Percentiles rank a stretch among this genome's conserved stretches.
phyloP scores from a whole-genome alignment of 805 yeast genomes.

The Ogataea dorogensis region DNA sequence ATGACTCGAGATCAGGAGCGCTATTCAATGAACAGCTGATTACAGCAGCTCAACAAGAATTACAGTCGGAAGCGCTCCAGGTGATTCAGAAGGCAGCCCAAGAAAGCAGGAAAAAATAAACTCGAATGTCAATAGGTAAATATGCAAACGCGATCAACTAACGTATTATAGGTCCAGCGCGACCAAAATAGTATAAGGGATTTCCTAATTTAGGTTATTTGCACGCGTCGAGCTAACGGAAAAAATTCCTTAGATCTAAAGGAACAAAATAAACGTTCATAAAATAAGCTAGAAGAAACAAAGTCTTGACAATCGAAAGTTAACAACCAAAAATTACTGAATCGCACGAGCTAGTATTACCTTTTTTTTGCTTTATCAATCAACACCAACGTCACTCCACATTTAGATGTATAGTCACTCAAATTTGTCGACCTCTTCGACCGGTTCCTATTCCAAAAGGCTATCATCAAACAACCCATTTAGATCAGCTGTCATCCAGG shows the following conservation, averaged over 20 bases:
- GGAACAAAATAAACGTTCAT: no score
- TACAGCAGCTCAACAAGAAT: constrained; percentile 36
- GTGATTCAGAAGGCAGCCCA: constrained; percentile 31
- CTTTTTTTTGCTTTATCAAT: background rate
- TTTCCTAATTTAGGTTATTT: constrained; percentile 8
- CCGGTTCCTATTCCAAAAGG: constrained; percentile 41
- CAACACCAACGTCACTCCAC: background rate
- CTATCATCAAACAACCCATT: constrained; percentile 74
- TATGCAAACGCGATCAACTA: no score
- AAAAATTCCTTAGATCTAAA: no score
- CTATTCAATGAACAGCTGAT: constrained; percentile 30
- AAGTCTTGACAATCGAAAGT: no score
- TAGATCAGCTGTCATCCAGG: constrained; percentile 44
- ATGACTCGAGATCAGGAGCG: constrained; percentile 31
- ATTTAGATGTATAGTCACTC: constrained; percentile 32
- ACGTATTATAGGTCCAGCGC: background rate
- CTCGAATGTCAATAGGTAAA: background rate
- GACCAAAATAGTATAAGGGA: background rate
- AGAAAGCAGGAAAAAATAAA: constrained; percentile 14
- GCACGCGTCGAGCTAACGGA: constrained; percentile 7
- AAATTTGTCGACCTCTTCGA: constrained; percentile 32
- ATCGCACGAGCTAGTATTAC: background rate
- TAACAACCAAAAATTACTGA: background rate
- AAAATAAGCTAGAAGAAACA: no score
- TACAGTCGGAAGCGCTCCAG: constrained; percentile 29